Base-by-base conservation (phyloP, 768 basidiomycete species). In the Calvatia gigantea region DNA sequence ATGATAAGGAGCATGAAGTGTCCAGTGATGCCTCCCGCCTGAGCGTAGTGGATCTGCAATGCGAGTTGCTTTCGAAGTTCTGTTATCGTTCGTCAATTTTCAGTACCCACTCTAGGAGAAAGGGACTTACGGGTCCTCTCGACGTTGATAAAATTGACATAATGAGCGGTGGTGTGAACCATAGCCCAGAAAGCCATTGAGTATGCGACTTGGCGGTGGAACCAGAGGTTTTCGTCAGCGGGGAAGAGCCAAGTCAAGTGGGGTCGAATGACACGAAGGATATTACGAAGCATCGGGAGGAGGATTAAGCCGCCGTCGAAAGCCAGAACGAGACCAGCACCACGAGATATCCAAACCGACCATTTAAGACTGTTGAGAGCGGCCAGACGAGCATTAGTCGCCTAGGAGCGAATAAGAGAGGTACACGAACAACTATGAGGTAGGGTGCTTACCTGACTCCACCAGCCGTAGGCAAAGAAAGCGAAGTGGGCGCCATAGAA, bases 1-100 rank as follows among this genome's bases (percentile, higher is more conserved):
- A 98, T 94, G 69, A 94, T 85, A 58, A 97, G 75, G 38, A 96
- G 83, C 94, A 96, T 94, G 70, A 93, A 89, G 68, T 98, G 94
- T 12, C 94, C 94, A 1, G 94, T 92, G 68, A 96, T 87, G n/a
- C 91, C 93, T 60, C 91, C 93, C 5, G 91, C 75, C 66, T 94
- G 89, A 0, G 81, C 81, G 72, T 96, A 96, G 67, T 96, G 93
- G 62, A 96, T 94, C 54, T 90, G 75, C 54, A 85, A 79, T 1
- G 94, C 94, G 2, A 73, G 75, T 67, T 91, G 76, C 51, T 83
- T 79, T 44, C 94, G 86, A 55, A 95, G 82, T 79, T 96, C 90
- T 91, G 71, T 6, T 32, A 53, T 59, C 33, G 44, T 38, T 38
- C 31, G 32, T 46, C 9, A n/a, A 45, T 25, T 21, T 21, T 55